A percentile compares a stretch with the other conserved stretches of the same genome.
These are phyloP conservation scores for Hyphodiscus sp. DNA, from an alignment of 2,329 filamentous ascomycete genomes.

Conservation along the genomic window DNA sequence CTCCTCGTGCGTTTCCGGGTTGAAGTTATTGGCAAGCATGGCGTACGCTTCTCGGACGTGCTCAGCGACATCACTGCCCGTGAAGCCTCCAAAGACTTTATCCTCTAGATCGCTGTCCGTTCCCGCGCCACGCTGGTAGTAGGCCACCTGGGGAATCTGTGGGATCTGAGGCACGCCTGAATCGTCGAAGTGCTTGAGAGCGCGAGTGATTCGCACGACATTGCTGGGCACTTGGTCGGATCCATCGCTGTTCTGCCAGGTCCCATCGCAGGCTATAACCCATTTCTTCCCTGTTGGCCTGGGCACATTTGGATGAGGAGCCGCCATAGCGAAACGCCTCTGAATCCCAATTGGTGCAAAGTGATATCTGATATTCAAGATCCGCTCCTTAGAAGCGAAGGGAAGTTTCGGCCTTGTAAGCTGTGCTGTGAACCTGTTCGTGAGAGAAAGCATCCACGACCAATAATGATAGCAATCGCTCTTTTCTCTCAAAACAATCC, in stretches of 20 bases:
- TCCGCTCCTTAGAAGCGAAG: neutral
- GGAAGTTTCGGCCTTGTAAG: neutral
- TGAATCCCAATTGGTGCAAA: neutral
- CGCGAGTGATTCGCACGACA: slow-evolving; percentile 51
- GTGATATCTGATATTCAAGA: neutral
- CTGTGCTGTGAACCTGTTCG: neutral
- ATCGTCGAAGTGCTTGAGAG: slow-evolving; percentile 43
- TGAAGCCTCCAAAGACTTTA: slow-evolving; percentile 44
- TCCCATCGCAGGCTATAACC: neutral
- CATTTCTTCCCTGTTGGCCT: neutral
- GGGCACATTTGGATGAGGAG: neutral
- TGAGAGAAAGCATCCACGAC: neutral
- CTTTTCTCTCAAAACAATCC: neutral
- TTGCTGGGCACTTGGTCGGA: slow-evolving; percentile 41
- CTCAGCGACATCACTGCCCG: slow-evolving; percentile 47
- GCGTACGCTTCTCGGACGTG: slow-evolving; percentile 42
- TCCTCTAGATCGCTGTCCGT: slow-evolving; percentile 43
- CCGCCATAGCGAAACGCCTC: neutral
- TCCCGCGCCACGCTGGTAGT: slow-evolving; percentile 55
- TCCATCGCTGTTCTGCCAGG: neutral
- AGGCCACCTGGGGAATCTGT: slow-evolving; percentile 52
- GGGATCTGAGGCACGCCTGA: slow-evolving; percentile 48
- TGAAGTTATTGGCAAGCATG: slow-evolving; percentile 40
- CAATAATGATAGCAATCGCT: neutral
- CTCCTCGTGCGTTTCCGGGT: slow-evolving; percentile 18